Base-by-base conservation (phyloP, 352 stramenopile genomes). In the Elongisporangium undulatum region DNA sequence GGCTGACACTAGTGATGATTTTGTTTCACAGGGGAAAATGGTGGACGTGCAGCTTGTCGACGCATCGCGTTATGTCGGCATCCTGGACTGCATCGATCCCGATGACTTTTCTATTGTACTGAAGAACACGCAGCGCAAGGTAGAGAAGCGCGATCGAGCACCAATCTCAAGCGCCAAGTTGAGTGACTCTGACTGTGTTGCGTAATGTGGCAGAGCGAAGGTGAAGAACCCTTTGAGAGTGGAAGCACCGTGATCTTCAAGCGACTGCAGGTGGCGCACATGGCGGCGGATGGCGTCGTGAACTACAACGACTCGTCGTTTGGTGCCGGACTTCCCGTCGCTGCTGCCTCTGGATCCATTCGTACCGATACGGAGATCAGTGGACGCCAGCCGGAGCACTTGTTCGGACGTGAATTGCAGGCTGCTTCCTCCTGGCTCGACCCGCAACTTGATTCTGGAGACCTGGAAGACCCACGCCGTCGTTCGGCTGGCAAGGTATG, bases 301-400 rank as follows among this genome's bases (percentile, higher is more conserved):
- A 81, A 89, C 51, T 92, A 92, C 66, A 68, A 73, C 23, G 80
- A 92, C 15, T 62, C 57, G 5, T 59, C 74, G 17, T 69, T 77
- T 12, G 64, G 73, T 10, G 63, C 62, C 9, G 59, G 60, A 49
- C 53, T 23, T 3, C 59, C 24, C n/a, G 55, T 51, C 4, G 64
- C 67, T 2, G 67, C 57, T 1, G 62, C 64, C 0, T 45, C 54
- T 3, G 82, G 79, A 17, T 89, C 29, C 5, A 41, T 90, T 55
- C 68, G 81, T 29, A 98, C 94, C 2, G 94, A 98, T 72, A 90
- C 80, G 34, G 89, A 98, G 67, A 98, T 98, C 71, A 97, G 85
- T 34, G 69, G 70, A 48, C 74, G 71, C 19, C 77, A 76, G 60
- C 72, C 75, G 38, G 82, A 92, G 16, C 82, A 92, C 61, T 68